Evolutionary conservation across 495 filamentous ascomycete genomes (phyloP).

Genomic region (Neurospora sp.): DNA sequence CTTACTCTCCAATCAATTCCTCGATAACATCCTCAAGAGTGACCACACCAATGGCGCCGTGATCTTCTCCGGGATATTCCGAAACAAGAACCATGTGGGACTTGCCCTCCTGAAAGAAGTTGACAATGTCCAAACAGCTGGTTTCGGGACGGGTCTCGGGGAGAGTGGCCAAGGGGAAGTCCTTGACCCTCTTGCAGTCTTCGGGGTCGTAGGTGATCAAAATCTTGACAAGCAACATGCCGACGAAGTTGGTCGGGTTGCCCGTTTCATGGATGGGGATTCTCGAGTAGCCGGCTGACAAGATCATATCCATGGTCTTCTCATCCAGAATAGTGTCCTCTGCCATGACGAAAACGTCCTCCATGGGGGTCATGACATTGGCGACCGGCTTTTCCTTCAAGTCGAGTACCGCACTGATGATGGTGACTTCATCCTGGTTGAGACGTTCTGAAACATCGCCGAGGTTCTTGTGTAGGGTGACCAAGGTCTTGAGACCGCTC

Average conservation of each 20-base stretch:
- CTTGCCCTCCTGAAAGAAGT: constrained; percentile 99
- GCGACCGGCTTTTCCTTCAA: constrained; percentile 93
- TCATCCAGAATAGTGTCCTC: constrained; percentile 87
- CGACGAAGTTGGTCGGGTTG: constrained; percentile 78
- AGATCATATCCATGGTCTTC: constrained; percentile 80
- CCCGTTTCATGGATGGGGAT: constrained; percentile 88
- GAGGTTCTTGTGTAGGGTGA: constrained; percentile 85
- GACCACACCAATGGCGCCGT: constrained; percentile 84
- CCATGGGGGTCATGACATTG: constrained; percentile 96
- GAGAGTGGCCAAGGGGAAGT: constrained; percentile 86
- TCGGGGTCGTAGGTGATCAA: constrained; percentile 98
- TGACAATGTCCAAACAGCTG: constrained; percentile 94
- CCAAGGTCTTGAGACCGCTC: constrained; percentile 67
- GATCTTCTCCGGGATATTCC: constrained; percentile 76
- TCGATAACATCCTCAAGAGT: constrained; percentile 98
- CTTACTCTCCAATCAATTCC: constrained; percentile 93
- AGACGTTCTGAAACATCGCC: constrained; percentile 80
- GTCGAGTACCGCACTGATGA: constrained; percentile 93
- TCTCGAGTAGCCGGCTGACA: constrained; percentile 86
- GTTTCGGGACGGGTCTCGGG: constrained; percentile 93
- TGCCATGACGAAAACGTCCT: constrained; percentile 91
- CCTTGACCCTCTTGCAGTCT: constrained; percentile 70
- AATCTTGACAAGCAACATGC: constrained; percentile 97
- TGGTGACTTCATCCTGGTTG: constrained; percentile 96
- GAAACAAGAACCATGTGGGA: constrained; percentile 98